Evolutionary conservation across 768 basidiomycete species (phyloP).

Genomic region (Russula earlei): DNA sequence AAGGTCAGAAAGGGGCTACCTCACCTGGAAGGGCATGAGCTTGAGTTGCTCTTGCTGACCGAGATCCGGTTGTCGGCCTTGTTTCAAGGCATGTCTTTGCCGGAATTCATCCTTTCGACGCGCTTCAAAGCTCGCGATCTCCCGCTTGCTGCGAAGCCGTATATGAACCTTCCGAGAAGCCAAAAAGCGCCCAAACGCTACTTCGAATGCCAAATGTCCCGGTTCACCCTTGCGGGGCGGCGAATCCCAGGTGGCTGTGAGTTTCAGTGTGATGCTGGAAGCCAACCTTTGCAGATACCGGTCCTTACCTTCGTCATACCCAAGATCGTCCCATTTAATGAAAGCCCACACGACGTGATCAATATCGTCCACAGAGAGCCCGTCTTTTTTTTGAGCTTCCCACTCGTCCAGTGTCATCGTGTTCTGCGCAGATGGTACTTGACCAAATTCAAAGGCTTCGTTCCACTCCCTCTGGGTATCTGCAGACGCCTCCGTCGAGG

Average conservation of each 20-base stretch:
- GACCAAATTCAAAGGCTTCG: constrained; percentile 47
- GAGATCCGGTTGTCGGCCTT: constrained; percentile 42
- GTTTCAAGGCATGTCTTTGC: constrained; percentile 34
- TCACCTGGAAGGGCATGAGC: constrained; percentile 83
- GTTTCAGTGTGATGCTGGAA: not conserved
- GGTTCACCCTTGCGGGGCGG: constrained; percentile 55
- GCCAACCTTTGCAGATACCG: not conserved
- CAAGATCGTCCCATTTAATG: constrained; percentile 87
- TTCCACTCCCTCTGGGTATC: constrained; percentile 24
- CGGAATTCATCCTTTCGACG: constrained; percentile 51
- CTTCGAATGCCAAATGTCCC: constrained; percentile 53
- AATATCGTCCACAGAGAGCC: constrained; percentile 41
- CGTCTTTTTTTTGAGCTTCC: constrained; percentile 36
- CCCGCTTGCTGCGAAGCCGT: constrained; percentile 35
- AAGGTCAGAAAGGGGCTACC: constrained; percentile 14
- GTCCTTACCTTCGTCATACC: constrained; percentile 82
- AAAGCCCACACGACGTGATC: constrained; percentile 70
- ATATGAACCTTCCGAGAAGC: constrained; percentile 52
- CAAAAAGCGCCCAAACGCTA: constrained; percentile 61
- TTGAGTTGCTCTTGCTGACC: constrained; percentile 54
- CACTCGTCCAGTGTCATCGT: constrained; percentile 57
- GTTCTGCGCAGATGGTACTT: constrained; percentile 46
- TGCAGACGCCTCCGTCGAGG: constrained; percentile 24
- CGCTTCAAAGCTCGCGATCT: constrained; percentile 38
- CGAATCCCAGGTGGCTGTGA: constrained; percentile 84